These are phyloP conservation scores for Neonectria coccinea DNA, from an alignment of 2,329 filamentous ascomycete genomes.

Conservation along the genomic window DNA sequence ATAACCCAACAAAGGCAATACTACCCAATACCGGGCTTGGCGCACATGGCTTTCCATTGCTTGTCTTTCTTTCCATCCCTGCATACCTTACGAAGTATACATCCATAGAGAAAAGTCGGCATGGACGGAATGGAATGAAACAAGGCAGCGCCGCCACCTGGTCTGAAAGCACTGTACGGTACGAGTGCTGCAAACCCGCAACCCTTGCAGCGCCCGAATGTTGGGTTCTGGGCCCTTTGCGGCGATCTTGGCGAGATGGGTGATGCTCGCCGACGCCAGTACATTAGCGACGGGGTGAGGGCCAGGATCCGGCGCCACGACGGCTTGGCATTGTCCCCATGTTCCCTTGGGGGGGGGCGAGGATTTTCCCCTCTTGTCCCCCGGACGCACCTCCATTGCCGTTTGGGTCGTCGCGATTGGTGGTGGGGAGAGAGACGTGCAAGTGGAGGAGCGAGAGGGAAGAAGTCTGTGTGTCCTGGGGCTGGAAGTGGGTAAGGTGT, in stretches of 20 bases:
- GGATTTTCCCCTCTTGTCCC: constrained; percentile 25
- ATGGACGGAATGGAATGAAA: constrained; percentile 35
- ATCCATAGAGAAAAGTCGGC: neutral
- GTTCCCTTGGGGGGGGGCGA: constrained; percentile 8
- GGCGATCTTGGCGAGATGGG: constrained; percentile 29
- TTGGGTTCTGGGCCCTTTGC: constrained; percentile 21
- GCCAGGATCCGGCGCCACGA: constrained; percentile 15
- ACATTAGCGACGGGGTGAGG: neutral
- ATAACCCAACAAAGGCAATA: neutral
- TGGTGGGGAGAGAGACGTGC: constrained; percentile 16
- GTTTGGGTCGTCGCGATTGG: constrained; percentile 31
- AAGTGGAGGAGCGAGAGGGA: constrained; percentile 25
- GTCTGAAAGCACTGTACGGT: neutral
- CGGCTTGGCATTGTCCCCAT: constrained; percentile 16
- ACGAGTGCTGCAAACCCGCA: constrained; percentile 7
- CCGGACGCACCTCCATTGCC: constrained; percentile 29
- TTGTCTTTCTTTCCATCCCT: neutral
- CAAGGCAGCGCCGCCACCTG: constrained; percentile 24
- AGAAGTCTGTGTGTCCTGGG: constrained; percentile 1
- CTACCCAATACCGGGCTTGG: constrained; percentile 13
- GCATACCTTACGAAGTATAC: neutral
- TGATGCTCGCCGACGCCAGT: constrained; percentile 23
- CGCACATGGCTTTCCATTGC: constrained; percentile 18
- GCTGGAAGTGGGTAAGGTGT: neutral
- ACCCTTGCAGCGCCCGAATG: constrained; percentile 32